Evolutionary conservation across 192 early-diverging fungal species (phyloP).

Genomic region (Backusella luteola): DNA sequence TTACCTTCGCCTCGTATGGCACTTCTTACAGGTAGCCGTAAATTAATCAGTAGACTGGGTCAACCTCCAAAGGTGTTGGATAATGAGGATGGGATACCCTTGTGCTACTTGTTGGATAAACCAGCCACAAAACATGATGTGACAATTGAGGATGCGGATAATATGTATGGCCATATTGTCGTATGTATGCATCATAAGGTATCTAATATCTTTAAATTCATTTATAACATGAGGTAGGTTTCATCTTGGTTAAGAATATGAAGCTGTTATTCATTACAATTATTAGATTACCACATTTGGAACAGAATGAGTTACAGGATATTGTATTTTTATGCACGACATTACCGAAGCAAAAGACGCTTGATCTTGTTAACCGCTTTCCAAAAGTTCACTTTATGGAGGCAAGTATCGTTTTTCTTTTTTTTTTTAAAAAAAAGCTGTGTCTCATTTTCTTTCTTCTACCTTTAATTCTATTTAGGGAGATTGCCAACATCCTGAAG

Average conservation of each 20-base stretch:
- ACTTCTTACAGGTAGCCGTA: conserved; percentile 5
- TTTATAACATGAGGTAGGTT: conserved; percentile 14
- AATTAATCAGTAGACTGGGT: background rate
- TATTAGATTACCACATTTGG: conserved; percentile 30
- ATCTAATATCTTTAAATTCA: conserved; percentile 22
- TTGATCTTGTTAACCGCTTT: conserved; percentile 38
- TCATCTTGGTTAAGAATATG: background rate
- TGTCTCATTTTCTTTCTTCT: background rate
- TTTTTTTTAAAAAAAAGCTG: background rate
- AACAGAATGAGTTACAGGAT: conserved; percentile 35
- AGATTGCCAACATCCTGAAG: conserved; percentile 43
- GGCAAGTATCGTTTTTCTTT: conserved; percentile 12
- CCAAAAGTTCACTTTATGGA: conserved; percentile 40
- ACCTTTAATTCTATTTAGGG: conserved; percentile 23
- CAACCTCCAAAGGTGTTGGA: background rate
- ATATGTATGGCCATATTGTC: conserved; percentile 32
- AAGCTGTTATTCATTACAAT: background rate
- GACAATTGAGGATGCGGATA: background rate
- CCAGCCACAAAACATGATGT: background rate
- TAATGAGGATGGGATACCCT: background rate
- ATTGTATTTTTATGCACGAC: conserved; percentile 40
- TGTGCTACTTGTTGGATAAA: conserved; percentile 18
- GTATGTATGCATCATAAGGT: conserved; percentile 40
- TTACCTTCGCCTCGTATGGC: conserved; percentile 3
- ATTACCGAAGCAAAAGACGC: conserved; percentile 30